phyloP scores from a whole-genome alignment of 192 early-diverging fungal genomes.

The Fimicolochytrium jonesii region DNA sequence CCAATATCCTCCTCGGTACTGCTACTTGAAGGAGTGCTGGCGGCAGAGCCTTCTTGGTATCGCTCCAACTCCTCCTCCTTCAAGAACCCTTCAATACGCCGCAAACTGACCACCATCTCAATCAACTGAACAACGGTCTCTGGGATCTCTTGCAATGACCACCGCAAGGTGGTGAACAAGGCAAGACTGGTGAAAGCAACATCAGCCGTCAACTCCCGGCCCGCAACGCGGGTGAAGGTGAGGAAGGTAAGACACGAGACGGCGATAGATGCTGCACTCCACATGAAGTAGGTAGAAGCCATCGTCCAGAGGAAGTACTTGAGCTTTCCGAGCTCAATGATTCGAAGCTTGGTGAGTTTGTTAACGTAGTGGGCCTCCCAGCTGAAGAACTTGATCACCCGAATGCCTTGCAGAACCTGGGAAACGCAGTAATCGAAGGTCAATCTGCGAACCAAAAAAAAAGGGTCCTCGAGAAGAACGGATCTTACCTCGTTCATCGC shows the following conservation, averaged over 20 bases:
- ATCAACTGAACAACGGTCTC: slow-evolving; percentile 55
- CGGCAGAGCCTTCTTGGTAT: not conserved
- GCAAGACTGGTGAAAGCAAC: slow-evolving; percentile 64
- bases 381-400: slow-evolving; percentile 85
- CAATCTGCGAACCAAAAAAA: too few relatives aligned
- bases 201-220: slow-evolving; percentile 56
- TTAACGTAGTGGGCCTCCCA: slow-evolving; percentile 66
- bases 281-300: slow-evolving; percentile 21
- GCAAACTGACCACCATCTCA: slow-evolving; percentile 52
- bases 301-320: slow-evolving; percentile 24
- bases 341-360: slow-evolving; percentile 59
- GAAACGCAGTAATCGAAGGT: too few relatives aligned
- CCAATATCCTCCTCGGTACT: not conserved
- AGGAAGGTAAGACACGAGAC: slow-evolving; percentile 59
- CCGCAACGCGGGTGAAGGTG: slow-evolving; percentile 51
- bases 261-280: slow-evolving; percentile 38
- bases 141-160: slow-evolving; percentile 51
- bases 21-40: not conserved
- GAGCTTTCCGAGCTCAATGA: slow-evolving; percentile 55
- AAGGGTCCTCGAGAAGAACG: too few relatives aligned
- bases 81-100: slow-evolving; percentile 69
- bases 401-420: slow-evolving; percentile 84
- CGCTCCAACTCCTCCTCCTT: slow-evolving; percentile 64
- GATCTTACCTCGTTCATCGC: slow-evolving; percentile 85
- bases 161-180: slow-evolving; percentile 58